Conservation (phyloP, 2,329 filamentous ascomycete species). For the Aspergillus ibericus region DNA sequence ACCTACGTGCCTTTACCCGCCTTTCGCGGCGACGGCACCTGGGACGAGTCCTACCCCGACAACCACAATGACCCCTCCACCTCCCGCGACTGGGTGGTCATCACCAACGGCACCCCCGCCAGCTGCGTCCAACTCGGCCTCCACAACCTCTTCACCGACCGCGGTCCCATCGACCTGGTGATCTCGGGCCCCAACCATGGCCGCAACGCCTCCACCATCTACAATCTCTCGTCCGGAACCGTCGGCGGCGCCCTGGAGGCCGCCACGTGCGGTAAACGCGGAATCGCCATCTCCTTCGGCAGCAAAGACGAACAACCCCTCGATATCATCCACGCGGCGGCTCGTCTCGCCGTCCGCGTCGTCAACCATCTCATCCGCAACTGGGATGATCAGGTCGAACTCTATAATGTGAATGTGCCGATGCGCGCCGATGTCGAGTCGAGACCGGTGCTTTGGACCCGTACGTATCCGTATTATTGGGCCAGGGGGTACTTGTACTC, state of each 20-base stretch:
- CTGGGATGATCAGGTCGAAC: constrained; percentile 70
- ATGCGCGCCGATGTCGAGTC: constrained; percentile 69
- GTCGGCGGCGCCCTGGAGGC: constrained; percentile 75
- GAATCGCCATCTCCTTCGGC: constrained; percentile 81
- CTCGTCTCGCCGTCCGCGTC: constrained; percentile 67
- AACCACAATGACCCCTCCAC: not conserved
- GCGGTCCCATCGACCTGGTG: constrained; percentile 69
- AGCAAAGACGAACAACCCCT: constrained; percentile 77
- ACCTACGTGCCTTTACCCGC: constrained; percentile 69
- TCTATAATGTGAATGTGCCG: constrained; percentile 86
- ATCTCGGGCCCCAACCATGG: constrained; percentile 78
- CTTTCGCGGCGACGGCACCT: constrained; percentile 54
- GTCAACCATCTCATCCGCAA: constrained; percentile 71
- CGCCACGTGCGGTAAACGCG: constrained; percentile 64
- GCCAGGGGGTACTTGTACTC: constrained; percentile 73
- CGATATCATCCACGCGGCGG: constrained; percentile 71
- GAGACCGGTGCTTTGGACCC: constrained; percentile 71
- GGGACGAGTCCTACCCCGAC: constrained; percentile 46
- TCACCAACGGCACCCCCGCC: constrained; percentile 74
- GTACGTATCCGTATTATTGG: constrained; percentile 87
- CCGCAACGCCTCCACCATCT: constrained; percentile 74
- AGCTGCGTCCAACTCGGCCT: constrained; percentile 75
- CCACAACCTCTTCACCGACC: constrained; percentile 70
- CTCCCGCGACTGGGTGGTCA: constrained; percentile 62
- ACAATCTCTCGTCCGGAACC: constrained; percentile 72